Evolutionary conservation across 306 rosid genomes (phyloP).

Genomic region (Cucurbita maxima): DNA sequence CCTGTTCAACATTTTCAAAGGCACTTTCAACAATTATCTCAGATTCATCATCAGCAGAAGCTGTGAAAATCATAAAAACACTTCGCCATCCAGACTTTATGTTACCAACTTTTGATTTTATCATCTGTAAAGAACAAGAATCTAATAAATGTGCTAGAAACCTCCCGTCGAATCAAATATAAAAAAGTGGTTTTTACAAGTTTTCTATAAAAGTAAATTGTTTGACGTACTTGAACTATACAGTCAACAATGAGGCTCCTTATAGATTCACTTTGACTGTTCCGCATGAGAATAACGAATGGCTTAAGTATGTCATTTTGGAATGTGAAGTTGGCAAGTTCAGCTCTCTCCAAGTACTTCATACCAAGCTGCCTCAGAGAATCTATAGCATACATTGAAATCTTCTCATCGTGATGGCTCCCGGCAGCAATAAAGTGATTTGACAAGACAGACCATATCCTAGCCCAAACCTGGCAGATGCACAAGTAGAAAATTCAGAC

Average conservation of each 20-base stretch:
- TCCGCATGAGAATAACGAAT: constrained; percentile 97
- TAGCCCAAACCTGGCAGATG: constrained; percentile 90
- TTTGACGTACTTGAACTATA: constrained; percentile 73
- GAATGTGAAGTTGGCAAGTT: constrained; percentile 89
- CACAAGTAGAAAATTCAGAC: constrained; percentile 11
- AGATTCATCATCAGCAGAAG: constrained; percentile 98
- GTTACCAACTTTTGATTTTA: constrained; percentile 93
- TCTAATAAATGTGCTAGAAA: constrained; percentile 12
- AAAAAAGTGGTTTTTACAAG: not conserved
- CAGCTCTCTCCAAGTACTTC: constrained; percentile 97
- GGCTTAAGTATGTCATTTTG: constrained; percentile 99
- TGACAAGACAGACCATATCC: constrained; percentile 94
- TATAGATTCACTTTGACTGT: constrained; percentile 83
- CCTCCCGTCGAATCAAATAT: not conserved
- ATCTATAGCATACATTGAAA: constrained; percentile 95
- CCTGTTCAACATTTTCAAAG: constrained; percentile 98
- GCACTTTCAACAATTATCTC: constrained; percentile 97
- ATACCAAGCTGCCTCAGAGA: constrained; percentile 91
- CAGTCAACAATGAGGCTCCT: constrained; percentile 94
- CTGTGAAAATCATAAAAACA: constrained; percentile 95
- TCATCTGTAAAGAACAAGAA: constrained; percentile 56
- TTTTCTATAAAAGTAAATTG: not conserved
- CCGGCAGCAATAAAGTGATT: constrained; percentile 96
- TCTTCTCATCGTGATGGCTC: constrained; percentile 91
- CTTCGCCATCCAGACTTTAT: constrained; percentile 98